Conservation (phyloP, 129 eudicot genomes). For the Solidago caesia region DNA sequence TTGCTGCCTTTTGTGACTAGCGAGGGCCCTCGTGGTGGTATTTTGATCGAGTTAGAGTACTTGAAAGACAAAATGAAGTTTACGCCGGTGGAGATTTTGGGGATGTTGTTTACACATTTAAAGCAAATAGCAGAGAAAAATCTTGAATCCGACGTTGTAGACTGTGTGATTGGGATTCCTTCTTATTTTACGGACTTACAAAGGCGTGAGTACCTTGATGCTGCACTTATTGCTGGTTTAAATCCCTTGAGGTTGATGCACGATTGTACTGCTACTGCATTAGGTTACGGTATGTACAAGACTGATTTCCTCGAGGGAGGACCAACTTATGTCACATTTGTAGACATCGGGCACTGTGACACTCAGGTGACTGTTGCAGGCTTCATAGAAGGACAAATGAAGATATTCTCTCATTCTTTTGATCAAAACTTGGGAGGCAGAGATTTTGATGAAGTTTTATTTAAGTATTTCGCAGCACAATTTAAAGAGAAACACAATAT, state of each 20-base stretch:
- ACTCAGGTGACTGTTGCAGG: constrained; percentile 77
- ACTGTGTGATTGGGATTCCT: constrained; percentile 85
- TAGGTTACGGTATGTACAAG: constrained; percentile 86
- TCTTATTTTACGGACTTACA: constrained; percentile 76
- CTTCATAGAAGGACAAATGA: constrained; percentile 63
- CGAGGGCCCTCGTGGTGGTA: constrained; percentile 68
- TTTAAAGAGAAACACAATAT: constrained; percentile 53
- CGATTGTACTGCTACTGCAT: constrained; percentile 79
- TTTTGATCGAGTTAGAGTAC: constrained; percentile 69
- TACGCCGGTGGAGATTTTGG: constrained; percentile 75
- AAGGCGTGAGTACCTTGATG: constrained; percentile 71
- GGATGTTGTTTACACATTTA: constrained; percentile 75
- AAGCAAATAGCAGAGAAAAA: constrained; percentile 63
- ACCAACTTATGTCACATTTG: constrained; percentile 58
- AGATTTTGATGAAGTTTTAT: constrained; percentile 86
- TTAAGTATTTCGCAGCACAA: constrained; percentile 57
- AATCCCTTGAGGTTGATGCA: constrained; percentile 71
- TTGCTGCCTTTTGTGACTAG: constrained; percentile 66
- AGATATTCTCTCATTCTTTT: constrained; percentile 64
- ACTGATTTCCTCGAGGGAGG: constrained; percentile 45
- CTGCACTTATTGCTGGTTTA: constrained; percentile 75
- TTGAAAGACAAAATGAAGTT: constrained; percentile 49
- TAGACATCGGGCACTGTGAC: constrained; percentile 82
- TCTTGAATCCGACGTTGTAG: constrained; percentile 42
- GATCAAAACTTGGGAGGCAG: constrained; percentile 82